A percentile compares a stretch with the other conserved stretches of the same genome.
These are phyloP conservation scores for Aschersonia sp. DNA, from an alignment of 2,329 filamentous ascomycete species.

Conservation along the genomic window DNA sequence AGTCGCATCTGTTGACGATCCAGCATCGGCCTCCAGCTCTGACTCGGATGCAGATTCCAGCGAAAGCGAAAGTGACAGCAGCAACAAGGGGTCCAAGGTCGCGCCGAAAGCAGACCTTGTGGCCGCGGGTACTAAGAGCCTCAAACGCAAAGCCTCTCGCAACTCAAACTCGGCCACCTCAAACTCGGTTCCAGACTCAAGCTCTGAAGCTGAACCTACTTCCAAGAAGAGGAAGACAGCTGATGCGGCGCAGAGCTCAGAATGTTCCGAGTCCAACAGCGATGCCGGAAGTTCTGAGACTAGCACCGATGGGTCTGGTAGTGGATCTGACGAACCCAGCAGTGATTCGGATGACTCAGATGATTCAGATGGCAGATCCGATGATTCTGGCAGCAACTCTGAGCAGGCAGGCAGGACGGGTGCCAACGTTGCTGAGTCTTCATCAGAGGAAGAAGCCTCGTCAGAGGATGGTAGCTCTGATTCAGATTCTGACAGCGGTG, in stretches of 20 bases:
- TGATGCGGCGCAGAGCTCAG: not conserved
- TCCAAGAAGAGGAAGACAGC: conserved; percentile 37
- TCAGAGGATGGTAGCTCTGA: conserved; percentile 11
- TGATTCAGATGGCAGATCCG: not conserved
- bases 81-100: conserved; percentile 11
- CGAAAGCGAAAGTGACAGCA: conserved; percentile 13
- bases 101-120: conserved; percentile 8
- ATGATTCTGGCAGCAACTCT: not conserved
- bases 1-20: conserved; percentile 9
- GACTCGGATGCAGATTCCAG: conserved; percentile 14
- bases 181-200: conserved; percentile 22
- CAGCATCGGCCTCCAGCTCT: conserved; percentile 13
- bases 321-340: conserved; percentile 6
- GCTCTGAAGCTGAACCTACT: conserved; percentile 31
- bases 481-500: conserved; percentile 13
- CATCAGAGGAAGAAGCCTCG: not conserved
- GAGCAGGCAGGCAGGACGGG: too few relatives aligned
- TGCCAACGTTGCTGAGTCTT: too few relatives aligned
- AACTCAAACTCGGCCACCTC: conserved; percentile 15
- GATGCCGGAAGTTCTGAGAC: conserved; percentile 5
- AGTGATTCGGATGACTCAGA: not conserved
- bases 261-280: not conserved
- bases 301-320: conserved; percentile 9
- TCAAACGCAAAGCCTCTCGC: conserved; percentile 26
- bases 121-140: conserved; percentile 11